A percentile compares a stretch with the other conserved stretches of the same genome.
phyloP scores from a whole-genome alignment of 1,139 yeast species.

The Taiozyma sp. region DNA sequence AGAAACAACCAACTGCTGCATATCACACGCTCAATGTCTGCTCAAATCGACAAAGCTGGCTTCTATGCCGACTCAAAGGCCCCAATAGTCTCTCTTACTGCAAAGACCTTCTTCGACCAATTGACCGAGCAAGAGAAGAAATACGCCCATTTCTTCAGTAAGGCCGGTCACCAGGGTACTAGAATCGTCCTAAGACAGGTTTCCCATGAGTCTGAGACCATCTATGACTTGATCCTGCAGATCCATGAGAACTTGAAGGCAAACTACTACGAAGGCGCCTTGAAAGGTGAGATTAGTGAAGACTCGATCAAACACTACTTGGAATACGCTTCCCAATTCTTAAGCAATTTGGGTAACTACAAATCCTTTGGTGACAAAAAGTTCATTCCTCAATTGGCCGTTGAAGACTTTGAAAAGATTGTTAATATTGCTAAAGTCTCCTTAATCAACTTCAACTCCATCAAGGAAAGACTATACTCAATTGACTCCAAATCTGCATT shows the following conservation, averaged over 20 bases:
- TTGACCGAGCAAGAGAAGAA: conserved; percentile 49
- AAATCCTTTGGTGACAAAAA: conserved; percentile 88
- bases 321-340: conserved; percentile 78
- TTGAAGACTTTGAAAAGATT: conserved; percentile 43
- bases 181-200: conserved; percentile 77
- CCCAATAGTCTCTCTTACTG: conserved; percentile 40
- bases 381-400: conserved; percentile 62
- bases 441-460: conserved; percentile 37
- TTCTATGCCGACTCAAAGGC: conserved; percentile 43
- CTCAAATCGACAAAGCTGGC: conserved; percentile 7
- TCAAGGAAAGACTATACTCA: conserved; percentile 48
- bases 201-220: conserved; percentile 75
- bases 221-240: conserved; percentile 61
- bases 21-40: conserved; percentile 9
- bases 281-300: conserved; percentile 15
- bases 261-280: conserved; percentile 36
- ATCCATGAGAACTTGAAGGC: conserved; percentile 50
- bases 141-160: conserved; percentile 79
- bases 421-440: conserved; percentile 32
- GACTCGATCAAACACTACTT: conserved; percentile 45
- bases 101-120: conserved; percentile 42
- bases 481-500: conserved; percentile 43
- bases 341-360: conserved; percentile 80
- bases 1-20: background rate
- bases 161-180: conserved; percentile 81